These are phyloP conservation scores for Solanum megistacrolobum DNA, from an alignment of 257 asterid genomes.

Conservation along the genomic window DNA sequence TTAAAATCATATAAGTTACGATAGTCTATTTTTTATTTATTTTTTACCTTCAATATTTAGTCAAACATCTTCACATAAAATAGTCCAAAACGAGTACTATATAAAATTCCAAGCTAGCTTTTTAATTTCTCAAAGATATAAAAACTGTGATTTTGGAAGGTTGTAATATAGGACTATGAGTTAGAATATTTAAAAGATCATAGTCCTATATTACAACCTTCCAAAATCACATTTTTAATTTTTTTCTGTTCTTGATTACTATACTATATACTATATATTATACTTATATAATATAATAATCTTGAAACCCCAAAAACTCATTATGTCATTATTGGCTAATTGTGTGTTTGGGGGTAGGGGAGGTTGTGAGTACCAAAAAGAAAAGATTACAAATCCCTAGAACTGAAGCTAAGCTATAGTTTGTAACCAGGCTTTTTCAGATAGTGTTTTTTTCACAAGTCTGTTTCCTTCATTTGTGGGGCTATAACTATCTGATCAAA, in stretches of 20 bases:
- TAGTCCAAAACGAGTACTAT: background rate
- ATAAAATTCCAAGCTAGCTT: background rate
- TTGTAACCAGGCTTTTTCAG: slow-evolving; percentile 59
- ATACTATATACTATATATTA: background rate
- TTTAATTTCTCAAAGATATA: too few relatives aligned
- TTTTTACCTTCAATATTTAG: background rate
- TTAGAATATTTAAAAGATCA: slow-evolving; percentile 2
- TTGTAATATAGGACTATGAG: background rate
- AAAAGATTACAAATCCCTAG: slow-evolving; percentile 36
- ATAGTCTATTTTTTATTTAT: background rate
- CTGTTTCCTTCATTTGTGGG: slow-evolving; percentile 31
- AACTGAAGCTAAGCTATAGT: slow-evolving; percentile 48
- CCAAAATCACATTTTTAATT: slow-evolving; percentile 17
- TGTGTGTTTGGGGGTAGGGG: background rate
- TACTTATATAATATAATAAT: background rate
- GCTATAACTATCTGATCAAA: slow-evolving; percentile 21
- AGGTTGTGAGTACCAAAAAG: background rate
- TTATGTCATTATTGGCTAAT: background rate
- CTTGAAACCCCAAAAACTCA: background rate
- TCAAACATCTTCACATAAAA: background rate
- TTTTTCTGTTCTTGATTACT: background rate
- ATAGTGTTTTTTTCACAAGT: background rate
- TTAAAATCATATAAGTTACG: background rate
- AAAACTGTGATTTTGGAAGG: too few relatives aligned
- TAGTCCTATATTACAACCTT: slow-evolving; percentile 24